Base-by-base conservation (phyloP, 208 protist genomes). In the Acanthamoeba healyi region DNA sequence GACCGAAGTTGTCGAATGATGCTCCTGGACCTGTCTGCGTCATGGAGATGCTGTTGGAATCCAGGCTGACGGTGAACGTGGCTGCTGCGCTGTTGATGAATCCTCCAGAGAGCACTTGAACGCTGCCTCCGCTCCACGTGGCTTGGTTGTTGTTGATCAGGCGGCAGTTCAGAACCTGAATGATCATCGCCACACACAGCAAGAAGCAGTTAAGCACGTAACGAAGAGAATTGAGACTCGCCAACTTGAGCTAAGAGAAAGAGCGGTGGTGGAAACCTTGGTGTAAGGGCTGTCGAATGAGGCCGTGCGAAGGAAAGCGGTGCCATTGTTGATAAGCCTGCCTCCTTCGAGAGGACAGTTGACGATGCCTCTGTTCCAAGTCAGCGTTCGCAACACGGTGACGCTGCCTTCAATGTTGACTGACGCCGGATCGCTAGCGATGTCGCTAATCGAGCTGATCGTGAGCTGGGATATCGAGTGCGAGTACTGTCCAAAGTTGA, bases 1-100 rank as follows among this genome's bases (percentile, higher is more conserved):
- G 3, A 38, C 86, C 86, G 86, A 77, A 92, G 36, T 92, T 92
- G 61, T 92, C 58, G 40, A 92, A 92, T 6, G 49, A 63, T 44
- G 17, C 56, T 6, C 49, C 12, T 19, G 77, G 15, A 26, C 51
- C 51, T 34, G n/a, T n/a, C n/a, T n/a, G n/a, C n/a, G n/a, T n/a
- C n/a, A n/a, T 24, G 34, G 9, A 38, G 36, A 24, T 72, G 22
- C 38, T 44, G 36, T 1, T 19, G 38, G 49, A 89, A 58, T 15
- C 9, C 17, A 77, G 65, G 42, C 36, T 56, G 56, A 67, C 5
- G 4, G 56, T 77, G 65, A 92, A 92, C 5, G 86, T 92, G 56
- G 5, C 86, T 2, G 86, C 12, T 29, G 86, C 40, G 34, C 34
- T 77, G 86, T 92, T 92, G 86, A 32, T 74, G n/a, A 92, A 61